Evolutionary conservation across 148 eudicot species (phyloP).

Genomic region (Heliamphora exappendiculata): DNA sequence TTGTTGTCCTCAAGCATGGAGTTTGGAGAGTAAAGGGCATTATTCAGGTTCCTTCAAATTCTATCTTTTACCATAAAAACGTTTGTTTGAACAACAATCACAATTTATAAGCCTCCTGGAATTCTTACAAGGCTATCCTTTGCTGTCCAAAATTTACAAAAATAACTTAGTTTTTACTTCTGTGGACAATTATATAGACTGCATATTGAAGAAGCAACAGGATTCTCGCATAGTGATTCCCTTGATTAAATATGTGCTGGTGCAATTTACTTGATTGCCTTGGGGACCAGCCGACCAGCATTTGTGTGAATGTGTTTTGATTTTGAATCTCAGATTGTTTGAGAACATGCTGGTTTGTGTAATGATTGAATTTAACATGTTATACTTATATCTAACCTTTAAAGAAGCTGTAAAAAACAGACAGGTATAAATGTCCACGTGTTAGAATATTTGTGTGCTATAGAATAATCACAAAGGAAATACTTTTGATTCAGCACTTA

Average conservation of each 20-base stretch:
- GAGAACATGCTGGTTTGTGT: constrained; percentile 1
- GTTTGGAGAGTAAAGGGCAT: constrained; percentile 81
- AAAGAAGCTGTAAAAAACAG: not conserved
- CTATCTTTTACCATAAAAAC: not conserved
- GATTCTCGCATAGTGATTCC: not conserved
- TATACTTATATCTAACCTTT: not conserved
- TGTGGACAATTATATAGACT: too few relatives aligned
- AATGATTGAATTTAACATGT: not conserved
- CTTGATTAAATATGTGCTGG: not conserved
- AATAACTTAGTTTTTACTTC: not conserved
- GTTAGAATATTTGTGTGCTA: not conserved
- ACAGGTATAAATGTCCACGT: too few relatives aligned
- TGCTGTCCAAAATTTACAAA: not conserved
- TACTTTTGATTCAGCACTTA: not conserved
- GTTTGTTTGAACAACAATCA: not conserved
- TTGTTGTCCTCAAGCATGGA: constrained; percentile 62
- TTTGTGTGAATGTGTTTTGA: not conserved
- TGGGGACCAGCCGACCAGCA: not conserved
- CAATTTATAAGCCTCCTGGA: not conserved
- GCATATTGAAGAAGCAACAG: not conserved
- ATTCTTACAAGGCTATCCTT: not conserved
- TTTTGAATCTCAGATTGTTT: not conserved
- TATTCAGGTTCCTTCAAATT: constrained; percentile 46
- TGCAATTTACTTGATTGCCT: not conserved
- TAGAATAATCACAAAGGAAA: not conserved